Conservation (phyloP, 2,329 filamentous ascomycete genomes). For the Fusarium mangiferae region DNA sequence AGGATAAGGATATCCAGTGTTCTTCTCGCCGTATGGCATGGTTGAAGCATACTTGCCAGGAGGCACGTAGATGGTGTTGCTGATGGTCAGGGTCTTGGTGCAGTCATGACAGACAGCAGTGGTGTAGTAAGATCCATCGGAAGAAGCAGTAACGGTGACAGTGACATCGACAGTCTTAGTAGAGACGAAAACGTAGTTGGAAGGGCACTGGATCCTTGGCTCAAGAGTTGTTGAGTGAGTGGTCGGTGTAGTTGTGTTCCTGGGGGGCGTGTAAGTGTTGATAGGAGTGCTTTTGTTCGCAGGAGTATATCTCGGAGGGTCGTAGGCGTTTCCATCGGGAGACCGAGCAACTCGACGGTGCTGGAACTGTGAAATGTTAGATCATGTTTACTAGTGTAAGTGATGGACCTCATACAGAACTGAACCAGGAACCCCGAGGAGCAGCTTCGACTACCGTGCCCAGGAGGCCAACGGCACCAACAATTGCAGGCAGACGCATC, state of each 20-base stretch:
- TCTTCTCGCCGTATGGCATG: constrained; percentile 24
- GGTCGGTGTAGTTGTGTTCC: constrained; percentile 27
- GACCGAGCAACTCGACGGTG: constrained; percentile 8
- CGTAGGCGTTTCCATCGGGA: constrained; percentile 2
- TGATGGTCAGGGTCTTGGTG: constrained; percentile 14
- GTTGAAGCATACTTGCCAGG: constrained; percentile 20
- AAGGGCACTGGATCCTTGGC: constrained; percentile 36
- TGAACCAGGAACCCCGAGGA: constrained; percentile 29
- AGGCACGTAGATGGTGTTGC: constrained; percentile 17
- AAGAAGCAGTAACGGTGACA: constrained; percentile 47
- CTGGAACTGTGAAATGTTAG: constrained; percentile 22
- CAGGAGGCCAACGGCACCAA: constrained; percentile 44
- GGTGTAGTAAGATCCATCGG: constrained; percentile 34
- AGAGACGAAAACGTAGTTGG: constrained; percentile 40
- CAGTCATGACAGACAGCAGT: constrained; percentile 25
- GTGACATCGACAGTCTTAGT: constrained; percentile 50
- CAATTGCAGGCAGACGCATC: constrained; percentile 41
- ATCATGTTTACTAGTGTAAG: neutral
- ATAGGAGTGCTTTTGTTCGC: constrained; percentile 3
- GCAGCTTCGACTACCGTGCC: constrained; percentile 42
- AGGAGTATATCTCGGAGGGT: constrained; percentile 16
- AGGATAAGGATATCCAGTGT: constrained; percentile 14
- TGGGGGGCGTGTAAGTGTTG: constrained; percentile 4
- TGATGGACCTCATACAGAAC: constrained; percentile 24
- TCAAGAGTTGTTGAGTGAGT: constrained; percentile 14